Evolutionary conservation across 768 basidiomycete species (phyloP), one percentile per base, ranked within the genome.

Genomic region (Stropharia rugosoannulata): DNA sequence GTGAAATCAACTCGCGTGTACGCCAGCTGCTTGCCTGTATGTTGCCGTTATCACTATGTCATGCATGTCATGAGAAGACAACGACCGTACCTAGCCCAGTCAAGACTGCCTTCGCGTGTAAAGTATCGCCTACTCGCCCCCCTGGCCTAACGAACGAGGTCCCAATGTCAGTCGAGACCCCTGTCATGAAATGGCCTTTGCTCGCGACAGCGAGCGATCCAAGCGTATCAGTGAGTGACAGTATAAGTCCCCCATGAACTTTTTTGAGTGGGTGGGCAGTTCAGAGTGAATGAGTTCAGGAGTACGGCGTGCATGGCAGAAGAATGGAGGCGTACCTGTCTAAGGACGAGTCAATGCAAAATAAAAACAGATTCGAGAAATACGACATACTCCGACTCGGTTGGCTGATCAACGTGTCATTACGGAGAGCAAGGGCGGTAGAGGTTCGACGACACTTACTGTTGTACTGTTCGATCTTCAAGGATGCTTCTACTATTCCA

Each of bases 101-200:
- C 32, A 93, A 65, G 1, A 77, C 75, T 0, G 86, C 89, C 61
- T 79, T 88, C 3, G 83, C 83, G 52, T 80, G 78, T 12, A 94
- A 67, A 11, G 78, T 70, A 57, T 93, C 89, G 10, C 90, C 92
- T 0, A 75, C 72, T 52, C 75, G 78, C n/a, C 92, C 92, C 5
- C 81, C 87, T 16, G 89, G 89, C 35, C 84, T 83, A 55, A 93
- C 82, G 59, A 93, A 93, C 1, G 88, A 88, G 0, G 90, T 81
- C 19, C 78, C 85, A 59, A 94, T 83, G 66, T 93, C 91, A 3
- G 90, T 90, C 2, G 89, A 91, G 9, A 93, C 90, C 13, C 92
- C 90, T 0, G 92, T 93, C 90, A 92, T 91, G 64, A 74, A 94
- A 8, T 91, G 86, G 2, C 92, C 92, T 59, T 85, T 86, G 12